Evolutionary conservation across 2,329 filamentous ascomycete species (phyloP), one percentile per base, ranked within the genome.

Genomic region (Pestalotiopsis sp.): DNA sequence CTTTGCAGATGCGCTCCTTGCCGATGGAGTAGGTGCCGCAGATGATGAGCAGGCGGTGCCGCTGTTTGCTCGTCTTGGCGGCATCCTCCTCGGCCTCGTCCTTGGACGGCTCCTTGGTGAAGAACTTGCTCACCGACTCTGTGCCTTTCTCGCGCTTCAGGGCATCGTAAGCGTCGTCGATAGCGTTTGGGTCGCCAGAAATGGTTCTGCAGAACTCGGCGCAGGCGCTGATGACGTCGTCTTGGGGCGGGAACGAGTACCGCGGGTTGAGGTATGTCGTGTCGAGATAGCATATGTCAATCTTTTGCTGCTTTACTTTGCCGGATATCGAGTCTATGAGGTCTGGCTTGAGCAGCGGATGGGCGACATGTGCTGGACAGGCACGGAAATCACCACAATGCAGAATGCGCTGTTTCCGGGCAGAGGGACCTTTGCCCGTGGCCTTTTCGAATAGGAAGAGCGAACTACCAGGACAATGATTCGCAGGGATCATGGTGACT

Each of bases 1-100:
- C 94, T 39, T 97, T 85, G 77, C 95, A 98, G 71, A 99, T 94
- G 55, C 94, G 91, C 79, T 99, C 96, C 81, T 99, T 99, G 75
- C 96, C 96, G 74, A 99, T 99, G 73, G 92, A 97, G 81, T 99
- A 99, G 0, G 96, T 99, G 58, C 96, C 96, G 69, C 97, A 97
- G 6, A 99, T 89, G 4, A 99, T 93, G 0, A 99, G 86, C 2
- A 99, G 85, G 4, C 94, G 90, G 60, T 92, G 90, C 59, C 74
- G 75, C 84, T 84, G 38, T 55, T 64, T 56, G 40, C 30, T 68
- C 63, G 20, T 57, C 3, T 39, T 59, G 55, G 30, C n/a, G 13
- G 35, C 61, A 2, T 66, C 69, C 14, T 24, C n/a, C 3, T 13
- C 44, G n/a, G 57, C 7, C 7, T 64, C 65, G 24, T 68, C 66